Base-by-base conservation (phyloP, 2,329 filamentous ascomycete genomes). In the Xylariomycetidae sp. region DNA sequence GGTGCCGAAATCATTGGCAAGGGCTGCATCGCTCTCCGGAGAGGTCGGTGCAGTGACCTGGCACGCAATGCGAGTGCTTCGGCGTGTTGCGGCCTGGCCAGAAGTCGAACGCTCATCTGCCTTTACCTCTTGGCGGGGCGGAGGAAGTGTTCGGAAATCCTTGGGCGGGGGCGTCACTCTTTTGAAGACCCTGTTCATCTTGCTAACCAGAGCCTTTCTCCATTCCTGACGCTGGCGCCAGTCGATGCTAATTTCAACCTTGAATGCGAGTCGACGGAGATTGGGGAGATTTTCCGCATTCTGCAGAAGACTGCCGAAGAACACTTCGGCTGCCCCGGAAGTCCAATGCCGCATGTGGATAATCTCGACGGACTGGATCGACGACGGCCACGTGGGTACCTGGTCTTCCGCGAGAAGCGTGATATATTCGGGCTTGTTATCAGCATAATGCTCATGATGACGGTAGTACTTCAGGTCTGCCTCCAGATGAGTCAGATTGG, bases 191-290 rank as follows among this genome's bases (percentile, higher is more conserved):
- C 65, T 68, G 35, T 78, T 72, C 32, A 95, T 64, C 42, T 70
- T 79, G n/a, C 73, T 67, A 31, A 79, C 79, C 85, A 88, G 94
- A 43, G 76, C 74, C 44, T 82, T 77, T 24, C 89, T 76, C 50
- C 95, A 81, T n/a, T 72, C 72, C 13, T 84, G 84, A 25, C 90
- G 77, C 52, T 87, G 77, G 40, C 87, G 80, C 85, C 88, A 95
- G 9, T 83, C 79, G 28, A 79, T 74, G 50, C 89, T 78, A 29
- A 95, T 67, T 57, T 87, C 90, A 1, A 82, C 80, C 49, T 82
- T 85, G 44, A 95, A 74, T 2, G 74, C 70, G 9, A 95, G 63
- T 26, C 72, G 68, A 7, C 87, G 79, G 16, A 96, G 70, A 37
- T 77, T 64, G 0, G 70, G 74, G 15, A 96, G 57, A 3, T 71